Base-by-base conservation (phyloP, 208 protist genomes). In the Acanthamoeba healyi region DNA sequence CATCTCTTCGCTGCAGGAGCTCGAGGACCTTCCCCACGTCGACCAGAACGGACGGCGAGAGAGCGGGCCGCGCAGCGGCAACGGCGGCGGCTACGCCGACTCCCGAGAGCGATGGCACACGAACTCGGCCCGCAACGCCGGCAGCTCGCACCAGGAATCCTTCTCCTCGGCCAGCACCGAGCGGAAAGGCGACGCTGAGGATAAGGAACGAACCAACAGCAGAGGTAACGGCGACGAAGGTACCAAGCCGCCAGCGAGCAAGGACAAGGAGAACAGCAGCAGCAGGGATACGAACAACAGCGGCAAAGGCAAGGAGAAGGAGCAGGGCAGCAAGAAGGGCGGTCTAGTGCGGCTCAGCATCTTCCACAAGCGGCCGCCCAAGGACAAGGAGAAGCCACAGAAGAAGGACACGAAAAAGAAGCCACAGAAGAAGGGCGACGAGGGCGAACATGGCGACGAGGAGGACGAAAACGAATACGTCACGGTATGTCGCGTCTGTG, bases 1-100 rank as follows among this genome's bases (percentile, higher is more conserved):
- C 77, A 86, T 86, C 38, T 86, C 77, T 29, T 86, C 77, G 29
- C 44, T 86, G 42, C 77, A 86, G 77, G 77, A 86, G 77, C 77
- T 86, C 42, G 77, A 86, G 77, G 77, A 86, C 29, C 24, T 86
- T 40, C 77, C 77, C 46, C 29, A 86, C n/a, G 44, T 86, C 77
- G 77, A 86, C 24, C 77, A 86, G n/a, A 86, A 86, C 46, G 77
- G 77, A 6, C 44, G 38, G 26, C 38, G 77, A 36, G 44, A 58
- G 5, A 56, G 36, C 32, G 70, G 40, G 10, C 36, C 36, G 70
- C 70, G 46, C 44, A 49, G 77, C 10, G 26, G n/a, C n/a, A n/a
- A n/a, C n/a, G n/a, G n/a, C n/a, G n/a, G 38, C 46, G 77, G 77
- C 77, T 56, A 86, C 44, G 42, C 19, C 24, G 38, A 49, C 77